phyloP scores from a whole-genome alignment of 352 stramenopile genomes.

The Achlya hypogyna region DNA sequence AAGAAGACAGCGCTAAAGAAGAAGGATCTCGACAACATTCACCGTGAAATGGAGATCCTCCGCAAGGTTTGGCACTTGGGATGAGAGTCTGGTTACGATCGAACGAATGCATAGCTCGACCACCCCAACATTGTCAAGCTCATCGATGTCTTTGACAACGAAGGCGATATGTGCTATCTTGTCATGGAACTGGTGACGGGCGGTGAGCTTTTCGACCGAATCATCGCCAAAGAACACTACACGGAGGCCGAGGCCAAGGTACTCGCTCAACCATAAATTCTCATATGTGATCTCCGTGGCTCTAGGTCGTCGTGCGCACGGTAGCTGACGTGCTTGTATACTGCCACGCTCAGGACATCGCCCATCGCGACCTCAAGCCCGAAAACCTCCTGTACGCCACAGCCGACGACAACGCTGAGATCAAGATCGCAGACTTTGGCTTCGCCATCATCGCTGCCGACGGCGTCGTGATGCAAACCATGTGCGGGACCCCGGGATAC shows the following conservation, averaged over 20 bases:
- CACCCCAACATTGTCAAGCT: slow-evolving; percentile 87
- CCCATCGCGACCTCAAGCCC: slow-evolving; percentile 95
- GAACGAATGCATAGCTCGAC: slow-evolving; percentile 35
- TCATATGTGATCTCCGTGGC: neutral
- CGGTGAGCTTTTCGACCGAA: slow-evolving; percentile 89
- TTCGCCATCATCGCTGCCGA: slow-evolving; percentile 76
- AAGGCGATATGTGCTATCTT: slow-evolving; percentile 64
- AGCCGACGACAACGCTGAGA: slow-evolving; percentile 70
- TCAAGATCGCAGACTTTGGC: slow-evolving; percentile 93
- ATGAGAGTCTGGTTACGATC: neutral
- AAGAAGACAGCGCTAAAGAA: slow-evolving; percentile 70
- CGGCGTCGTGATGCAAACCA: slow-evolving; percentile 79
- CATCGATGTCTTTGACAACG: slow-evolving; percentile 71
- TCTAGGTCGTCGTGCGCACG: slow-evolving; percentile 53
- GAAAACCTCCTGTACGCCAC: slow-evolving; percentile 92
- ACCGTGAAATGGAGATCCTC: slow-evolving; percentile 78
- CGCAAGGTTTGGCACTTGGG: slow-evolving; percentile 32
- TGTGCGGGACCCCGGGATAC: slow-evolving; percentile 92
- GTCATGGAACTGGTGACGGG: slow-evolving; percentile 85
- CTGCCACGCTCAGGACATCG: slow-evolving; percentile 82
- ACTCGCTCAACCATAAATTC: neutral
- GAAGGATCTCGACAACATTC: slow-evolving; percentile 70
- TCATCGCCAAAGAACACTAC: slow-evolving; percentile 90
- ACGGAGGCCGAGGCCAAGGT: slow-evolving; percentile 80
- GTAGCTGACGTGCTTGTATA: slow-evolving; percentile 80